Base-by-base conservation (phyloP, 305 asterid species). In the Fraxinus baroniana region DNA sequence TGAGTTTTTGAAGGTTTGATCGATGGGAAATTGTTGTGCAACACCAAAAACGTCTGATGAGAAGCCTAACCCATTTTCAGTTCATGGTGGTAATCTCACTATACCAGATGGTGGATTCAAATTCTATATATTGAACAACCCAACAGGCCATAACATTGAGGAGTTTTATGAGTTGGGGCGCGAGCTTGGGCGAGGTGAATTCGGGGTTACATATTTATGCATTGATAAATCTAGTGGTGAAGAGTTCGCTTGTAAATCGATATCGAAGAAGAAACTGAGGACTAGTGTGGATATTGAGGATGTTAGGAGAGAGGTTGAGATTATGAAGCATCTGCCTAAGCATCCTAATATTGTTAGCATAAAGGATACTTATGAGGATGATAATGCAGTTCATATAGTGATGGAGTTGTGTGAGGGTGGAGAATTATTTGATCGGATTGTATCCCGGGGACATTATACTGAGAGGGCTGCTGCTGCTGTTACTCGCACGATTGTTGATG, bases 361-460 rank as follows among this genome's bases (percentile, higher is more conserved):
- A 89, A 93, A 89, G 93, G 97, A 92, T 83, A 91, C 98, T 66
- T 94, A 89, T 81, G 98, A 94, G 85, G 98, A 94, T 90, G 94
- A 91, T 82, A 80, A 79, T 80, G 97, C 93, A 9, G 98, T 94
- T 7, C 98, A 94, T 78, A 83, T 94, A 2, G 98, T 91, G 78
- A 94, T 94, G 97, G 98, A 94, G 88, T 46, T 91, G 86, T 94
- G 98, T 82, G 98, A 93, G 86, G 98, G 98, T 7, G 98, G 97
- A 79, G 98, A 94, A 57, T 78, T 94, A 84, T 94, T 94, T 72
- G 98, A 94, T 74, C 86, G 98, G 84, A 94, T 94, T 79, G 92
- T 94, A 52, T 90, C 97, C 0, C 88, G 94, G 71, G 97, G 98
- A 4, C 96, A 94, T 89, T 94, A 94, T 33, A 94, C 97, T 0